Evolutionary conservation across 352 stramenopile species (phyloP), one percentile per base, ranked within the genome.

Genomic region (Pythium pyrilobum): DNA sequence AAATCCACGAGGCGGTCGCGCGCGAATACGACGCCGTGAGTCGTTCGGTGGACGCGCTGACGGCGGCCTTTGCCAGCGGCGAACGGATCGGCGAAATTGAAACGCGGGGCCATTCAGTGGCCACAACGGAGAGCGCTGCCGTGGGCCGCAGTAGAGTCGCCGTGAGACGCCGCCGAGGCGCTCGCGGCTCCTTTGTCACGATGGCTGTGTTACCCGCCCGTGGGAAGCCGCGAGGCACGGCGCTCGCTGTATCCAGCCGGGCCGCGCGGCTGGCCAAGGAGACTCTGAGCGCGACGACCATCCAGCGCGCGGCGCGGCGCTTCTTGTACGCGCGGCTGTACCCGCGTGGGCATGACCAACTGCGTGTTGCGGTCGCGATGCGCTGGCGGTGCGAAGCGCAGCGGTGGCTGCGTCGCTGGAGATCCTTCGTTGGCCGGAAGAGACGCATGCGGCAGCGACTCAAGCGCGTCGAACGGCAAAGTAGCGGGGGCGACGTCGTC

Each of bases 281-380:
- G 21, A 28, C 50, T 0, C 11, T 47, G 25, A 38, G 36, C 12
- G 57, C 50, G 16, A 48, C 20, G 6, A 52, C 31, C 5, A 55
- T 65, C 43, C 57, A 59, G 25, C 49, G 44, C 21, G 57, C 44
- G 12, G 43, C 16, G 10, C 33, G 43, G 4, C 27, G 29, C n/a
- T 65, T 65, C 44, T 43, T 65, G 42, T 59, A 59, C 13, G 8
- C 24, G 28, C 6, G 11, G n/a, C 21, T 58, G 49, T 65, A 65
- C 15, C 15, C 10, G 11, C 36, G 28, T n/a, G 57, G 57, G 0
- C 34, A 0, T 1, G 13, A 31, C 0, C 57, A 65, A 28, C 37
- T 65, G 2, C 33, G 12, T 1, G 24, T 18, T 0, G 42, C 28
- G 0, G 10, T n/a, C 7, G 37, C 23, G 4, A 23, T 56, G 29